Evolutionary conservation across 495 filamentous ascomycete species (phyloP).

Genomic region (Niebla homalea): DNA sequence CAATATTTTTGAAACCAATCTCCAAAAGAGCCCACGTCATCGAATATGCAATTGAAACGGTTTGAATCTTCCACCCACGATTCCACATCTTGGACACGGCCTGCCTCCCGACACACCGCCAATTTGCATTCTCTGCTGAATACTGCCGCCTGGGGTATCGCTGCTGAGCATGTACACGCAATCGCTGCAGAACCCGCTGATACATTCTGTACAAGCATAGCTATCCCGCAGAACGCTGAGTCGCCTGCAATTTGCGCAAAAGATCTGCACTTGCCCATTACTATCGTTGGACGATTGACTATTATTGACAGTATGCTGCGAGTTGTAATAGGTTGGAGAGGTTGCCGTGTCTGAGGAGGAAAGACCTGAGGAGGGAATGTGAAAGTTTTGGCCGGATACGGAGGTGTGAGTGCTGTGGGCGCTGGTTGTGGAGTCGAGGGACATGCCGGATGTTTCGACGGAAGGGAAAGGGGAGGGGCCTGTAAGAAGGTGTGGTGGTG

Average conservation of each 20-base stretch:
- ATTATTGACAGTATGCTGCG: not conserved
- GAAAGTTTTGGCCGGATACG: conserved; percentile 48
- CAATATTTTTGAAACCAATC: no score
- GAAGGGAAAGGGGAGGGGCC: conserved; percentile 69
- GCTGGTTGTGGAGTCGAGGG: conserved; percentile 34
- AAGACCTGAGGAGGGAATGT: conserved; percentile 39
- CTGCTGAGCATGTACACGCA: conserved; percentile 68
- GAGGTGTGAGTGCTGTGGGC: conserved; percentile 18
- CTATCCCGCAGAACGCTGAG: conserved; percentile 61
- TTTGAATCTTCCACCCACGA: conserved; percentile 39
- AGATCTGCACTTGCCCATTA: conserved; percentile 59
- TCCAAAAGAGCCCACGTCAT: conserved; percentile 17
- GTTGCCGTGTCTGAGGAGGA: conserved; percentile 37
- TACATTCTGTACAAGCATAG: conserved; percentile 88
- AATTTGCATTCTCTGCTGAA: not conserved
- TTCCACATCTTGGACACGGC: conserved; percentile 39
- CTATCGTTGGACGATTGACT: conserved; percentile 12
- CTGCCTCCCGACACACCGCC: conserved; percentile 23
- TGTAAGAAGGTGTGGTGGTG: conserved; percentile 53
- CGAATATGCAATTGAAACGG: conserved; percentile 41
- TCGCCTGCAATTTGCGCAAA: conserved; percentile 70
- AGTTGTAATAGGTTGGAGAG: conserved; percentile 28
- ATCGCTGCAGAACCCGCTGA: conserved; percentile 75
- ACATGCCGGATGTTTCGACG: conserved; percentile 46
- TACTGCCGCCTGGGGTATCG: conserved; percentile 22